Percentiles rank a stretch among this genome's conserved stretches.
Conservation (phyloP, 2,329 filamentous ascomycete species). For the Penicillium sp. region DNA sequence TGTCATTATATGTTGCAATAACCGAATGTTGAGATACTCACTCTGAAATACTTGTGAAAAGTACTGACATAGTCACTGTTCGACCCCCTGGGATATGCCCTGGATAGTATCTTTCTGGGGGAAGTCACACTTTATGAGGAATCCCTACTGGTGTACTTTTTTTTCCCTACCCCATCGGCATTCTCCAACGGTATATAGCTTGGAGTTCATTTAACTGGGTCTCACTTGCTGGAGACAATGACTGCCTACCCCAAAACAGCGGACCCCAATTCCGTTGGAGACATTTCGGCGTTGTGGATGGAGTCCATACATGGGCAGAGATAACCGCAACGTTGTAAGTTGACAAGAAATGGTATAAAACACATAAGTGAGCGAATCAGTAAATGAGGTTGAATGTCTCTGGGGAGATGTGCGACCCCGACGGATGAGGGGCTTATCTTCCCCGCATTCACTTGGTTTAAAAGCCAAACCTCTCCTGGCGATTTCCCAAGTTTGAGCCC, state of each 20-base stretch:
- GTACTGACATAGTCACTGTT: conserved; percentile 22
- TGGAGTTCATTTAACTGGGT: conserved; percentile 1
- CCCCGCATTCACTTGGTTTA: conserved; percentile 12
- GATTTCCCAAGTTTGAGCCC: background rate
- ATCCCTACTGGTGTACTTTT: background rate
- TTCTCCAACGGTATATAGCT: background rate
- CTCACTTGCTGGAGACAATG: background rate
- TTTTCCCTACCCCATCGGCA: background rate
- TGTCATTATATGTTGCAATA: background rate
- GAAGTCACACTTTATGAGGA: conserved; percentile 7
- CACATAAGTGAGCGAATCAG: background rate
- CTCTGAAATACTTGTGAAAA: conserved; percentile 29
- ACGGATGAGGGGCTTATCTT: conserved; percentile 4
- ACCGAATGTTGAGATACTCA: conserved; percentile 5
- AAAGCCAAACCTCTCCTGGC: background rate
- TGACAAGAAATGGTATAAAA: background rate
- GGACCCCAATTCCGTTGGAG: conserved; percentile 4
- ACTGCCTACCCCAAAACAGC: background rate
- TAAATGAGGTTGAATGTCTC: background rate
- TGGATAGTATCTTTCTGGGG: background rate
- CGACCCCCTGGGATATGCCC: background rate
- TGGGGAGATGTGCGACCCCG: background rate
- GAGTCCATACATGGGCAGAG: background rate
- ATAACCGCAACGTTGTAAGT: background rate
- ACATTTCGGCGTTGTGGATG: background rate